A percentile compares a stretch with the other conserved stretches of the same genome.
Evolutionary conservation across 148 eudicot species (phyloP).

Genomic region (Camellia japonica): DNA sequence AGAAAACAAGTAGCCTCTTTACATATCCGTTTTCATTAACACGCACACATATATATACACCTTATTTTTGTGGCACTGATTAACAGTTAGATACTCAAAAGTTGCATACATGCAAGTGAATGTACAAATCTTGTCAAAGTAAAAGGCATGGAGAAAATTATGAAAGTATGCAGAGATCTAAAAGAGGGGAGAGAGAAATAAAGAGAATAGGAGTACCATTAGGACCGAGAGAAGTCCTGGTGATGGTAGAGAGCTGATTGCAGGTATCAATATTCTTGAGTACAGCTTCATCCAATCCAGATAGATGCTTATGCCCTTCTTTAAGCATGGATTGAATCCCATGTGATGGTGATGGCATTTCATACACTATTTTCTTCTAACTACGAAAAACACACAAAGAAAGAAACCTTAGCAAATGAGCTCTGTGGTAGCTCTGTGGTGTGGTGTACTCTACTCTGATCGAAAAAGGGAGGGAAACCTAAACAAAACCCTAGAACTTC

Average conservation of each 20-base stretch:
- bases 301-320: slow-evolving; percentile 84
- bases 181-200: neutral
- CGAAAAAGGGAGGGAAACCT: neutral
- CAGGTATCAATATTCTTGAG: slow-evolving; percentile 84
- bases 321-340: slow-evolving; percentile 79
- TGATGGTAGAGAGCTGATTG: slow-evolving; percentile 81
- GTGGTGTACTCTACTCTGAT: neutral
- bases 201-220: slow-evolving; percentile 43
- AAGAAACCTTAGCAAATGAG: slow-evolving; percentile 8
- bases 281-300: slow-evolving; percentile 92
- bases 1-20: neutral
- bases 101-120: neutral
- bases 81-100: no score
- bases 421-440: no score
- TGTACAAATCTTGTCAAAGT: neutral
- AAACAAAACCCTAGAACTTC: neutral
- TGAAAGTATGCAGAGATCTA: neutral
- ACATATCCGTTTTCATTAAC: no score
- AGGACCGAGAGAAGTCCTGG: slow-evolving; percentile 89
- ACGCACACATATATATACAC: no score
- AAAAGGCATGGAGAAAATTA: neutral
- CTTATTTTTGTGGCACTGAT: no score
- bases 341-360: slow-evolving; percentile 49
- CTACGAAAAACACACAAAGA: neutral
- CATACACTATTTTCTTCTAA: slow-evolving; percentile 44